Base-by-base conservation (phyloP, 2,329 filamentous ascomycete genomes). In the Fusarium subglutinans region DNA sequence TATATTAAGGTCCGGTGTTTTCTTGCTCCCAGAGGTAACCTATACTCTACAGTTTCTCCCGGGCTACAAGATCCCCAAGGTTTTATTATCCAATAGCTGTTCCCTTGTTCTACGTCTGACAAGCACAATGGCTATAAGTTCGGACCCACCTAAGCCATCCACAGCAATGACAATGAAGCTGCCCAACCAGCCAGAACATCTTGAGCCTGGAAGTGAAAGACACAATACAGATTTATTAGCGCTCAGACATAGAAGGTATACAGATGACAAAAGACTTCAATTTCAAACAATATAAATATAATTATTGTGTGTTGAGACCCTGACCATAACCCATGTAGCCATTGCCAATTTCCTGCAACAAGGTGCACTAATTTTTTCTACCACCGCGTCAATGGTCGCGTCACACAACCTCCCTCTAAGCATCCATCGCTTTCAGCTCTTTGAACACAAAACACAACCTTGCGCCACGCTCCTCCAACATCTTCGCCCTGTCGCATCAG, bases 381-480 rank as follows among this genome's bases (percentile, higher is more conserved):
- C 66, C 24, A 40, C 40, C 66, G 66, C 58, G 58, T 53, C 30
- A 30, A 47, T 38, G 13, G 58, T 70, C 66, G 67, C 66, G 67
- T 78, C 78, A 76, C 77, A 76, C 77, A 78, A 76, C 57, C 70
- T 54, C 13, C 64, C 66, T 75, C 40, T 50, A 26, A 37, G 28
- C 41, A 48, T 37, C 41, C 41, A 58, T 64, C 62, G 53, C 57
- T 56, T 53, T 45, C 60, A 57, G 56, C 53, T 66, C 72, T 76
- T 70, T 54, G 41, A 68, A 48, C 56, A 73, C 57, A 60, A 62
- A 70, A 70, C 56, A 48, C 40, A 56, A 59, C 54, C 69, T 76
- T 75, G 76, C 74, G 72, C 74, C 60, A 56, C 76, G 66, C 64
- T 70, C 57, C 57, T 71, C 57, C 45, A 55, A 58, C 63, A 63